Evolutionary conservation across 192 early-diverging fungal genomes (phyloP).

Genomic region (Umbelopsis ramanniana): DNA sequence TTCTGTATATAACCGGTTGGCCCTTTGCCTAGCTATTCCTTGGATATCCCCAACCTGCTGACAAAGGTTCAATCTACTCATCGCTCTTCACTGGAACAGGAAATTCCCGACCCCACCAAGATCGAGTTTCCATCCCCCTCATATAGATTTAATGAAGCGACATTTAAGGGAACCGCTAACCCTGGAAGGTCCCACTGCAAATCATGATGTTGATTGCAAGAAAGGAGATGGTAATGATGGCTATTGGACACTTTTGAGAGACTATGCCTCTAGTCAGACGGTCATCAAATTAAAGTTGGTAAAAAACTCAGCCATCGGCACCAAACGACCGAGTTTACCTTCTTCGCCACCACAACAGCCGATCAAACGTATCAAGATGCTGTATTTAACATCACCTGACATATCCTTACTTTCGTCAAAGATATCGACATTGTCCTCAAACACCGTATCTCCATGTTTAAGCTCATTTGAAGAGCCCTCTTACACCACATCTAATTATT

Average conservation of each 20-base stretch:
- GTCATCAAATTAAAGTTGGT: constrained; percentile 25
- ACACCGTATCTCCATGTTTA: neutral
- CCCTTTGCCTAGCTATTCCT: neutral
- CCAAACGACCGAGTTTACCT: constrained; percentile 17
- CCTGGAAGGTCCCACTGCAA: neutral
- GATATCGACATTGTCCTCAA: constrained; percentile 10
- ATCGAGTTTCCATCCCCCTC: neutral
- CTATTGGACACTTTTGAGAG: constrained; percentile 13
- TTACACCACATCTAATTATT: constrained; percentile 9
- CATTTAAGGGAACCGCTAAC: neutral
- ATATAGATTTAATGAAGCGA: constrained; percentile 7
- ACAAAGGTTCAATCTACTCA: neutral
- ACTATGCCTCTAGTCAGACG: constrained; percentile 23
- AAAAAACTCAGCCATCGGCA: constrained; percentile 20
- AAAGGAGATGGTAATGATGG: neutral
- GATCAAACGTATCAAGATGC: constrained; percentile 22
- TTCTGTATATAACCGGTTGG: neutral
- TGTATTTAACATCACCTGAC: constrained; percentile 10
- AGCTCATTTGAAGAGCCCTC: constrained; percentile 16
- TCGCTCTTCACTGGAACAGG: neutral
- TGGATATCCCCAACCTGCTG: neutral
- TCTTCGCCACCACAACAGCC: constrained; percentile 16
- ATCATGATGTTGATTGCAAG: constrained; percentile 5
- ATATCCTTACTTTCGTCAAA: constrained; percentile 3
- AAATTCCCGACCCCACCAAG: constrained; percentile 10